Evolutionary conservation across 129 eudicot species (phyloP).

Genomic region (Smallanthus sonchifolius): DNA sequence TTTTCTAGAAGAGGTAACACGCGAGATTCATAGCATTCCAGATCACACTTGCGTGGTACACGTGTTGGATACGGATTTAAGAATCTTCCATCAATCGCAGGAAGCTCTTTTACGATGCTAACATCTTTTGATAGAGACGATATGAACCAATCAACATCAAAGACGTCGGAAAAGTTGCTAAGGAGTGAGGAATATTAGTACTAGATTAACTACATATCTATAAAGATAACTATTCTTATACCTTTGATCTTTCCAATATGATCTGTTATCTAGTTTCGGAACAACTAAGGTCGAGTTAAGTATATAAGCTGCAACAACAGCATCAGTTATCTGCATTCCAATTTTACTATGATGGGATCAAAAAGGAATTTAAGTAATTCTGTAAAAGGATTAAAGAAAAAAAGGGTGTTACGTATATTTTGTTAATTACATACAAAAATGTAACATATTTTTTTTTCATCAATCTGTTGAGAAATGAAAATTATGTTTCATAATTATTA

Average conservation of each 20-base stretch:
- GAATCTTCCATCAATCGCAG: conserved; percentile 37
- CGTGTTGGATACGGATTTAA: conserved; percentile 40
- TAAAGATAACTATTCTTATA: neutral
- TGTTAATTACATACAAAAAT: too few relatives aligned
- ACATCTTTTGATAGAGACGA: conserved; percentile 59
- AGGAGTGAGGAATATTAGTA: conserved; percentile 5
- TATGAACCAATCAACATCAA: conserved; percentile 62
- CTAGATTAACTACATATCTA: neutral
- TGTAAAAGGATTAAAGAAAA: neutral
- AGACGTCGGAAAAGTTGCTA: conserved; percentile 64
- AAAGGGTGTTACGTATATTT: neutral
- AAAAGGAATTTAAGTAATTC: neutral
- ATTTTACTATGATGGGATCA: neutral
- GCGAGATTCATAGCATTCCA: conserved; percentile 46
- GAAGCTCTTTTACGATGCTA: conserved; percentile 47
- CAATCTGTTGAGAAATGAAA: too few relatives aligned
- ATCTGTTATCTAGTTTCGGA: conserved; percentile 54
- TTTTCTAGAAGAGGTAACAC: conserved; percentile 47
- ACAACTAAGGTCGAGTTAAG: conserved; percentile 58
- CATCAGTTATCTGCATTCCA: conserved; percentile 51
- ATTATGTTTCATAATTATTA: too few relatives aligned
- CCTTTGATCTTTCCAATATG: conserved; percentile 74
- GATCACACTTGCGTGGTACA: conserved; percentile 60
- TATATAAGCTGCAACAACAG: conserved; percentile 68
- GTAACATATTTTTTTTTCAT: too few relatives aligned